Conservation (phyloP, 2,329 filamentous ascomycete species). For the Penicillium sp. region DNA sequence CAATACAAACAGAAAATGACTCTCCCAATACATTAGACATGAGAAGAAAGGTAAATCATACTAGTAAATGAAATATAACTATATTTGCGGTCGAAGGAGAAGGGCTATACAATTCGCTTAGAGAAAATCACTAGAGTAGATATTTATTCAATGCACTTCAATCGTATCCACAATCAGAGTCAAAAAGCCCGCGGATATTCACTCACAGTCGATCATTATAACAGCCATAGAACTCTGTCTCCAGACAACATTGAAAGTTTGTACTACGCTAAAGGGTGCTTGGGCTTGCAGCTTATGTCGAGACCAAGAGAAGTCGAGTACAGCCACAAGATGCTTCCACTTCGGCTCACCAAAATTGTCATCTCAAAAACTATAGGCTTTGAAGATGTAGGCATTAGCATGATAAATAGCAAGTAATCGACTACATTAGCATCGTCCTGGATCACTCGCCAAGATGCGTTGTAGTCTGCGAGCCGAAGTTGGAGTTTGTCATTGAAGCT, state of each 20-base stretch:
- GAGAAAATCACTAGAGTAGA: neutral
- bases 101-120: neutral
- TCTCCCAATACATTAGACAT: neutral
- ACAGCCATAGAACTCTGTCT: constrained; percentile 72
- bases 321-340: neutral
- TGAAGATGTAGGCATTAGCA: neutral
- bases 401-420: no score
- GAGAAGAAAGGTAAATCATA: neutral
- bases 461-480: neutral
- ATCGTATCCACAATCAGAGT: constrained; percentile 52
- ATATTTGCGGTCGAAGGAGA: neutral
- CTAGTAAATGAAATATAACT: neutral
- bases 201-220: constrained; percentile 59
- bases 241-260: constrained; percentile 62
- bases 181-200: constrained; percentile 64
- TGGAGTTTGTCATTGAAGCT: neutral
- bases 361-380: neutral
- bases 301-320: neutral
- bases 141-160: constrained; percentile 30
- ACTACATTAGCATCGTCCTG: no score
- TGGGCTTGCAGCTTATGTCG: neutral
- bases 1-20: neutral
- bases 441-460: neutral
- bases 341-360: neutral
- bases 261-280: constrained; percentile 44